Conservation (phyloP, 1,284 basidiomycete genomes). For the Phylloporus sp. region DNA sequence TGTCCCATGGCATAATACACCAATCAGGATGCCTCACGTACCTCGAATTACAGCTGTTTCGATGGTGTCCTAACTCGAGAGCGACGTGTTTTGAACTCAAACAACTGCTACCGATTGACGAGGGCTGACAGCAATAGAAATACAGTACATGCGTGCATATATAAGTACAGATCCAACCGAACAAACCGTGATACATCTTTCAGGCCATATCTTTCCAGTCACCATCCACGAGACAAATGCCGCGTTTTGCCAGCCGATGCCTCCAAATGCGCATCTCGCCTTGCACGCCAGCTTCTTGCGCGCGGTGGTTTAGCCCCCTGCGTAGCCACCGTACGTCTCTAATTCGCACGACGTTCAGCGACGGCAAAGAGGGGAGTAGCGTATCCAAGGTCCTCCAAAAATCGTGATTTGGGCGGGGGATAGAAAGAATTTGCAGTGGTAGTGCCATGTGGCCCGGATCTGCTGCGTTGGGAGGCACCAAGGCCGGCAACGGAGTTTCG, state of each 20-base stretch:
- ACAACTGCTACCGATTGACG: constrained; percentile 6
- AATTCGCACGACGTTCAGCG: constrained; percentile 58
- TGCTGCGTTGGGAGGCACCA: constrained; percentile 41
- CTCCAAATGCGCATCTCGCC: constrained; percentile 78
- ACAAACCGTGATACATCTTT: constrained; percentile 12
- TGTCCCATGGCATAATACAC: too few relatives aligned
- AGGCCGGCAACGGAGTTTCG: constrained; percentile 61
- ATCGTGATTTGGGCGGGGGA: constrained; percentile 66
- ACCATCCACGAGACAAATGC: constrained; percentile 65
- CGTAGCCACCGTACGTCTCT: constrained; percentile 74
- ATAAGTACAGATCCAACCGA: constrained; percentile 12
- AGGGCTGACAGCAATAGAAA: background rate
- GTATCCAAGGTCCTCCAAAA: constrained; percentile 59
- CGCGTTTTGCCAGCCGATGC: constrained; percentile 55
- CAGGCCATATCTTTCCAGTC: constrained; percentile 62
- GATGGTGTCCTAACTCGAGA: too few relatives aligned
- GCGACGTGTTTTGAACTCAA: background rate
- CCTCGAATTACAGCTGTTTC: too few relatives aligned
- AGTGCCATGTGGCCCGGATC: constrained; percentile 40
- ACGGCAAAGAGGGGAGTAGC: constrained; percentile 59
- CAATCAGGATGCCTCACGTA: too few relatives aligned
- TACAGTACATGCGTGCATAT: constrained; percentile 4
- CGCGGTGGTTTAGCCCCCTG: constrained; percentile 62
- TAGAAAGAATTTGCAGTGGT: constrained; percentile 66
- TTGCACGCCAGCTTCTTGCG: constrained; percentile 73